These are phyloP conservation scores for Sugiyamaella sp. DNA, from an alignment of 1,139 yeast species.

Conservation along the genomic window DNA sequence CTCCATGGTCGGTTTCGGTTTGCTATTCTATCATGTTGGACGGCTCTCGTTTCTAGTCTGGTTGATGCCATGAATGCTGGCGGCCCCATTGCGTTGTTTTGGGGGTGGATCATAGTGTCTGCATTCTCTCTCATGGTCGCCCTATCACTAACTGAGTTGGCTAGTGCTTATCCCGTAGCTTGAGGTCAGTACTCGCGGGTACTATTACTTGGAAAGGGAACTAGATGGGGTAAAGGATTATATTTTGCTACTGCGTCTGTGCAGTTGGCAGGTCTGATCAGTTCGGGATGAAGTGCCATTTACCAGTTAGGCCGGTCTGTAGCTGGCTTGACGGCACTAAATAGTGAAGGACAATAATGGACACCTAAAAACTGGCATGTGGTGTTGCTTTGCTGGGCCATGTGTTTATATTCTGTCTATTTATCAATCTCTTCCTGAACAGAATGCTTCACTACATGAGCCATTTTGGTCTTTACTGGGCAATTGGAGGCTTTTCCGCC, in stretches of 20 bases:
- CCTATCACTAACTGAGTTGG: conserved; percentile 53
- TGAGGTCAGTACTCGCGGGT: conserved; percentile 69
- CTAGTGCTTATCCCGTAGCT: conserved; percentile 57
- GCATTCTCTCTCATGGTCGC: conserved; percentile 51
- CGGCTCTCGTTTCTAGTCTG: conserved; percentile 44
- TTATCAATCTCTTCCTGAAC: conserved; percentile 23
- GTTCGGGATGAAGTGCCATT: conserved; percentile 34
- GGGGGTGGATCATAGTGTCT: conserved; percentile 75
- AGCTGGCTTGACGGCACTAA: conserved; percentile 32
- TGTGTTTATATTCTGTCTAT: conserved; percentile 36
- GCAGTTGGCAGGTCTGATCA: conserved; percentile 45
- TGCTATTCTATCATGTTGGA: conserved; percentile 44
- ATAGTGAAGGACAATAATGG: conserved; percentile 23
- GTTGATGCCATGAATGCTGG: conserved; percentile 39
- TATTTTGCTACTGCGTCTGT: conserved; percentile 61
- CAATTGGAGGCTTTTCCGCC: conserved; percentile 32
- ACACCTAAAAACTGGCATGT: conserved; percentile 53
- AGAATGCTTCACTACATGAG: conserved; percentile 35
- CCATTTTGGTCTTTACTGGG: conserved; percentile 38
- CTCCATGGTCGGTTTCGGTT: conserved; percentile 45
- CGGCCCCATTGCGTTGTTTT: conserved; percentile 53
- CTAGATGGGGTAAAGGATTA: conserved; percentile 47
- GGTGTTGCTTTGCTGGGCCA: conserved; percentile 53
- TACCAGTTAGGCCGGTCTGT: conserved; percentile 33
- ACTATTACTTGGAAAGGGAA: conserved; percentile 53